Base-by-base conservation (phyloP, 2,329 filamentous ascomycete genomes). In the Boeremia exigua region DNA sequence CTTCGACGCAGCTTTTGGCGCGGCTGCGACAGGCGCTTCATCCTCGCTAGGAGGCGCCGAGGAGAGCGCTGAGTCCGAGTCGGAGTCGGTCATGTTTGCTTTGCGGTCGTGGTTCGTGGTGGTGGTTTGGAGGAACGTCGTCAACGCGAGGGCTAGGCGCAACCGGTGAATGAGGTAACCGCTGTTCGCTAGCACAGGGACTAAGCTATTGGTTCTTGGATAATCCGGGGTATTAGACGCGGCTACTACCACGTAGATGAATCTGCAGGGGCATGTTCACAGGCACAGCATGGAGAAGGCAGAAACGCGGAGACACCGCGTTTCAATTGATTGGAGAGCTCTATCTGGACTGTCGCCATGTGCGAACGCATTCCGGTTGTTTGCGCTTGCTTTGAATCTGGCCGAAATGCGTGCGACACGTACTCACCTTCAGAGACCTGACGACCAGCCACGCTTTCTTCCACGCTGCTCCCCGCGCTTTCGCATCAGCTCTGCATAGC, bases 21-120 rank as follows among this genome's bases (percentile, higher is more conserved):
- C 58, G 25, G 60, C 51, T 23, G 69, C 61, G 40, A 68, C 55
- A 9, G 67, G 62, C 70, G 74, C 71, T 66, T 87, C 85, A 67
- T 88, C 84, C 65, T 87, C 84, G 36, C 81, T 82, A 19, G 84
- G 81, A 12, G 84, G 83, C 42, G 83, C 81, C 44, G 85, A 86
- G 30, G 85, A 87, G 44, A 87, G 77, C 23, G 73, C 75, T 38
- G 82, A 81, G 56, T 86, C 84, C 36, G 82, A 81, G 56, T 86
- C 84, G 36, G 82, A 80, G 67, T 85, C 84, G 58, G 80, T 81
- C 76, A 82, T 82, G 73, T 65, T 76, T 66, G 69, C 59, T 63
- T 67, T 55, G 58, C 48, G 39, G 48, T 34, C 27, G 59, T 50
- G 61, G 61, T 59, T 66, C 51, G 65, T 60, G 60, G 62, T 63